A percentile compares a stretch with the other conserved stretches of the same genome.
Evolutionary conservation across 1,284 basidiomycete species (phyloP).

Genomic region (Pterula multifida): DNA sequence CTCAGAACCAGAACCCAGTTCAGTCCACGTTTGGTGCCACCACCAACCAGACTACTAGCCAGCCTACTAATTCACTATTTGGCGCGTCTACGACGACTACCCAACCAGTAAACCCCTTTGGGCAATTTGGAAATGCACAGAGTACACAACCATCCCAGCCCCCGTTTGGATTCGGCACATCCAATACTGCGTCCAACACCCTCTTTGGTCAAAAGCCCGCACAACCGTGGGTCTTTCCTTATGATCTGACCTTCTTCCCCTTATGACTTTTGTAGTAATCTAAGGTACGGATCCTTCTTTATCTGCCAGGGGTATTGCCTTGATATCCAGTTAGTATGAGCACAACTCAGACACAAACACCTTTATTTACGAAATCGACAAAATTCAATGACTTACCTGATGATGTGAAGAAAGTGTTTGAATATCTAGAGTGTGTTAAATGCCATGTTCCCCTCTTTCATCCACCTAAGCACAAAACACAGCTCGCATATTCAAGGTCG

Average conservation of each 20-base stretch:
- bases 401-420: slow-evolving; percentile 48
- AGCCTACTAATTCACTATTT: slow-evolving; percentile 21
- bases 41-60: slow-evolving; percentile 12
- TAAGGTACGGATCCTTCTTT: slow-evolving; percentile 1
- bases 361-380: slow-evolving; percentile 57
- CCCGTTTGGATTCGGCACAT: background rate
- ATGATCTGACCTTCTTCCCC: background rate
- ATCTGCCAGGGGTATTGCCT: background rate
- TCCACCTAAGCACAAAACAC: slow-evolving; percentile 3
- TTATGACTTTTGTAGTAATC: slow-evolving; percentile 1
- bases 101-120: slow-evolving; percentile 19
- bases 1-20: slow-evolving; percentile 14
- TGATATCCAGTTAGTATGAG: slow-evolving; percentile 7
- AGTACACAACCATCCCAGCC: slow-evolving; percentile 6
- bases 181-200: background rate
- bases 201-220: slow-evolving; percentile 3
- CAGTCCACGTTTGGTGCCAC: slow-evolving; percentile 8
- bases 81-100: slow-evolving; percentile 20
- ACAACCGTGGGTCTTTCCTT: slow-evolving; percentile 3
- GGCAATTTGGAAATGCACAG: background rate
- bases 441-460: background rate
- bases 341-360: slow-evolving; percentile 20
- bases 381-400: slow-evolving; percentile 81
- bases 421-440: slow-evolving; percentile 55
- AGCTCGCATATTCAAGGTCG: slow-evolving; percentile 68